Percentiles rank a stretch among this genome's conserved stretches.
Conservation (phyloP, 495 filamentous ascomycete species). For the Aspergillus bridgeri region DNA sequence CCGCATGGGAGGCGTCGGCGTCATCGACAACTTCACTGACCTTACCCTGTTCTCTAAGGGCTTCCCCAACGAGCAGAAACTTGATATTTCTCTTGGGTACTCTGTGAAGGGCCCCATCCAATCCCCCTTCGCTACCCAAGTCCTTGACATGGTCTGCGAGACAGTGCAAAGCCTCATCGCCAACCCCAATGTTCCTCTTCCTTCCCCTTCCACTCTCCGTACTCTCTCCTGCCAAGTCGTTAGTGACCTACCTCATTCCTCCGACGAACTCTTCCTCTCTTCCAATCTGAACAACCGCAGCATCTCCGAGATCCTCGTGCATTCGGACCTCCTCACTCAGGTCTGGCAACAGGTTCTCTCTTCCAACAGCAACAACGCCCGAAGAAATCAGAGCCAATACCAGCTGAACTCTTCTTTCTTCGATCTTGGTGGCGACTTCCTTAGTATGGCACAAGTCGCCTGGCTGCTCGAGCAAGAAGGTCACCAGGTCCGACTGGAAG, state of each 20-base stretch:
- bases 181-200: conserved; percentile 41
- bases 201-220: conserved; percentile 39
- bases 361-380: conserved; percentile 16
- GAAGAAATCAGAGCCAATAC: conserved; percentile 18
- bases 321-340: conserved; percentile 45
- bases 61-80: conserved; percentile 28
- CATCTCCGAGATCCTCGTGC: conserved; percentile 44
- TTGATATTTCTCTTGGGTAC: conserved; percentile 46
- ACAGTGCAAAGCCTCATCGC: conserved; percentile 42
- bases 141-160: conserved; percentile 50
- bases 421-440: conserved; percentile 50
- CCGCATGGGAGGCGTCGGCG: conserved; percentile 46
- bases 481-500: conserved; percentile 47
- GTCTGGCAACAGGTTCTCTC: conserved; percentile 52
- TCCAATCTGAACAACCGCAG: conserved; percentile 40
- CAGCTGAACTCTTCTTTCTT: conserved; percentile 51
- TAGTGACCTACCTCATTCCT: conserved; percentile 23
- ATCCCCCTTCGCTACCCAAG: conserved; percentile 35
- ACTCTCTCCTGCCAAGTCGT: conserved; percentile 31
- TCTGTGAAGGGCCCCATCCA: conserved; percentile 43
- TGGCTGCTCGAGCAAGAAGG: conserved; percentile 49
- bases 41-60: conserved; percentile 48
- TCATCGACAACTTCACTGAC: conserved; percentile 50
- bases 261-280: conserved; percentile 32
- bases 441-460: conserved; percentile 47